These are phyloP conservation scores for Spiromastix sp. DNA, from an alignment of 2,329 filamentous ascomycete species.

Conservation along the genomic window DNA sequence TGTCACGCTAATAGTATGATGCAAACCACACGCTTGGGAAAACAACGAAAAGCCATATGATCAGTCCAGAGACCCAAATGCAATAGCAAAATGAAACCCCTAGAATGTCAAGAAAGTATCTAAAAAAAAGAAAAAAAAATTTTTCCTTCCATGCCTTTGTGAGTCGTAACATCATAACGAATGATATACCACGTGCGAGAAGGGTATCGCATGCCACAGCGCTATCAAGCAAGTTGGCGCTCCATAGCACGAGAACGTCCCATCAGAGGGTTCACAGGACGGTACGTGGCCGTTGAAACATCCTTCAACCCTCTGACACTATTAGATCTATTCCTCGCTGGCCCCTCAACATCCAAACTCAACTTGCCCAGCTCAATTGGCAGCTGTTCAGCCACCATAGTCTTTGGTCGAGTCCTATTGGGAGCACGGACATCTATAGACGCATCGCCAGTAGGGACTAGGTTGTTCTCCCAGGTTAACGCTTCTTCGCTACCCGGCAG, in stretches of 20 bases:
- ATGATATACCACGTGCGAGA: no score
- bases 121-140: no score
- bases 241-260: constrained; percentile 26
- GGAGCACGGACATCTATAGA: neutral
- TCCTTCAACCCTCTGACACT: constrained; percentile 11
- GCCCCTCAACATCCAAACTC: constrained; percentile 7
- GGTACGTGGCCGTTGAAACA: constrained; percentile 16
- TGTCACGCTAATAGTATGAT: no score
- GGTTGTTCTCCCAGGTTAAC: constrained; percentile 4
- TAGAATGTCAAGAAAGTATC: no score
- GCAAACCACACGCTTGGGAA: no score
- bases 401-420: neutral
- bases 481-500: constrained; percentile 47
- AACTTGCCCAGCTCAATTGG: constrained; percentile 11
- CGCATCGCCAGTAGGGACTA: neutral
- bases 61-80: no score
- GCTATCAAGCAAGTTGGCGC: constrained; percentile 28
- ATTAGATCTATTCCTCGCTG: neutral
- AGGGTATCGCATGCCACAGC: no score
- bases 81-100: no score
- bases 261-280: constrained; percentile 18
- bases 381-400: constrained; percentile 5
- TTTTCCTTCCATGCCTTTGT: no score
- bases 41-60: no score
- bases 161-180: no score